These are phyloP conservation scores for Dactylonectria macrodidyma DNA, from an alignment of 2,329 filamentous ascomycete genomes.

Conservation along the genomic window DNA sequence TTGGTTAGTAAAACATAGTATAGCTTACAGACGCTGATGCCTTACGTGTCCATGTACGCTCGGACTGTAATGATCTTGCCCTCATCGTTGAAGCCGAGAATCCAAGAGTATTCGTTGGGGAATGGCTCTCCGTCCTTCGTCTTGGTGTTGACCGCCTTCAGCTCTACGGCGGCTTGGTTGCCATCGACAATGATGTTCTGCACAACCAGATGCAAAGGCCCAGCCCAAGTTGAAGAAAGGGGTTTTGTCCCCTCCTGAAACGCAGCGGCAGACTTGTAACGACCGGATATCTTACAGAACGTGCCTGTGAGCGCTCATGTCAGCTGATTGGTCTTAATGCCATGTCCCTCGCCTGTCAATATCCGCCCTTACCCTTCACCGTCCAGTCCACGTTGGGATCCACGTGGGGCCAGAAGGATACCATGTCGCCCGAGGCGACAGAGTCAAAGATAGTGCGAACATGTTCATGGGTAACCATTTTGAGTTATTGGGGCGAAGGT, in stretches of 20 bases:
- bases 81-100: slow-evolving; percentile 6
- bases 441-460: slow-evolving; percentile 7
- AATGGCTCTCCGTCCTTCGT: slow-evolving; percentile 8
- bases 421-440: slow-evolving; percentile 7
- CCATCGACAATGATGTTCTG: slow-evolving; percentile 18
- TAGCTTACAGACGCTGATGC: too few species aligned
- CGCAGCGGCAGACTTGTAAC: slow-evolving; percentile 1
- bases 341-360: too few species aligned
- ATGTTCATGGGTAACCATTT: slow-evolving; percentile 5
- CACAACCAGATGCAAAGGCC: neutral
- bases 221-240: slow-evolving; percentile 8
- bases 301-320: neutral
- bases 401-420: slow-evolving; percentile 8
- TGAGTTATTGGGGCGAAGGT: neutral
- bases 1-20: neutral
- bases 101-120: slow-evolving; percentile 13
- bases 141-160: slow-evolving; percentile 9
- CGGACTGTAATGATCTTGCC: slow-evolving; percentile 8
- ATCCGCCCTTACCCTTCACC: slow-evolving; percentile 2
- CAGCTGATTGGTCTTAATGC: too few species aligned
- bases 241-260: slow-evolving; percentile 12
- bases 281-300: slow-evolving; percentile 12
- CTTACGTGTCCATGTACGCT: slow-evolving; percentile 21
- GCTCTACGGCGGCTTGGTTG: slow-evolving; percentile 11
- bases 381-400: slow-evolving; percentile 5